Evolutionary conservation across 202 grass and related monocot species (phyloP), one percentile per base, ranked within the genome.

Genomic region (Eragrostis tef): DNA sequence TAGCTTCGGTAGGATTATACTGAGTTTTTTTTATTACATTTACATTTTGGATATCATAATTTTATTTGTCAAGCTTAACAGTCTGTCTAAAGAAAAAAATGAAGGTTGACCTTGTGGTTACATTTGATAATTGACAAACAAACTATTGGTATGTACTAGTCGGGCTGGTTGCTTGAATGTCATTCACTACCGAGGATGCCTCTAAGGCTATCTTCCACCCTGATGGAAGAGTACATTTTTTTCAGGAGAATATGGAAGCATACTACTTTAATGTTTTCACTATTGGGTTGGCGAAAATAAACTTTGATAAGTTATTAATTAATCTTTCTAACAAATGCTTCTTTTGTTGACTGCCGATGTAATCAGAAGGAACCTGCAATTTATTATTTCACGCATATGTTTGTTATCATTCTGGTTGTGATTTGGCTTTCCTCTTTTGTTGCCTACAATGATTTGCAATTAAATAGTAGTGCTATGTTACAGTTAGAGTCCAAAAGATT

Each of bases 1-100:
- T 99, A 67, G 89, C 82, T 63, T 88, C 84, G 48, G 95, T 98
- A 79, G 85, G 86, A 22, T 51, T 81, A 52, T 83, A 9, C 34
- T 24, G 49, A 45, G 29, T 31, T 82, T 85, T 36, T 77, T 8
- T 78, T 60, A 61, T 54, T 70, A 31, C 67, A 19, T 39, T 43
- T 71, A 34, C 50, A 67, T 67, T 61, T 69, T 14, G 2, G 20
- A 71, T 61, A 13, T 64, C 16, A 20, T 27, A 51, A 58, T 71
- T 42, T 64, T n/a, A 39, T 65, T 77, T 71, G 13, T 20, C 29
- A 81, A 72, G 9, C 41, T 73, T 42, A 89, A 77, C 13, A 72
- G 16, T 64, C 21, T 70, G 20, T 19, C 48, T 59, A 3, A 41
- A 44, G 57, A 39, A 41, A 44, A 39, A 25, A 57, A 58, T 19